Conservation (phyloP, 1,284 basidiomycete species). For the Coniophora puteana region DNA sequence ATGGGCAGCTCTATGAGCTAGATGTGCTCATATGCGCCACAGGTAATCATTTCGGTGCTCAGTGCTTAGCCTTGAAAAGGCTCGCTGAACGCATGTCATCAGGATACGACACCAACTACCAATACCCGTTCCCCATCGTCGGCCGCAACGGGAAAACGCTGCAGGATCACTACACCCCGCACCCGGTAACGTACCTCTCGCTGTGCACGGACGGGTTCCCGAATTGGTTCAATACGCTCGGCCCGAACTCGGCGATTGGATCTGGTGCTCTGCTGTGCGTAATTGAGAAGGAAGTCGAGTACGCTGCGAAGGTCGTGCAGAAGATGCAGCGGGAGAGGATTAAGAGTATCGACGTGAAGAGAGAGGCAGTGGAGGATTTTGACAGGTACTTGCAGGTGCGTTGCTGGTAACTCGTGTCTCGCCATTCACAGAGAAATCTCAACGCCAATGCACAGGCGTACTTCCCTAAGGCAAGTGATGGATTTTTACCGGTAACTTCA, state of each 20-base stretch:
- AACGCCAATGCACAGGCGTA: slow-evolving; percentile 33
- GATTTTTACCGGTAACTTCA: neutral
- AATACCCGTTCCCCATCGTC: slow-evolving; percentile 47
- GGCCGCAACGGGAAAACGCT: slow-evolving; percentile 47
- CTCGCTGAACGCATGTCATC: too few species aligned
- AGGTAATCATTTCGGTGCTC: slow-evolving; percentile 22
- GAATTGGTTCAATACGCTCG: slow-evolving; percentile 54
- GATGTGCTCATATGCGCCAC: slow-evolving; percentile 62
- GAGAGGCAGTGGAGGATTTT: slow-evolving; percentile 56
- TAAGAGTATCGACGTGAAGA: slow-evolving; percentile 57
- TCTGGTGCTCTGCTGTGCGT: slow-evolving; percentile 49
- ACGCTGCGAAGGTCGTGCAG: slow-evolving; percentile 45
- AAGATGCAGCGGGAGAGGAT: slow-evolving; percentile 59
- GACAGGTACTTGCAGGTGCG: slow-evolving; percentile 50
- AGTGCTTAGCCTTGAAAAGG: neutral
- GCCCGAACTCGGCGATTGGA: slow-evolving; percentile 53
- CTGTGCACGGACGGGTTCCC: slow-evolving; percentile 58
- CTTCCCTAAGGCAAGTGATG: slow-evolving; percentile 39
- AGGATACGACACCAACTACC: slow-evolving; percentile 54
- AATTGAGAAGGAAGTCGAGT: slow-evolving; percentile 53
- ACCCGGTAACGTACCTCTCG: slow-evolving; percentile 53
- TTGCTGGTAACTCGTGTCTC: neutral
- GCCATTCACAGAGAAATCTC: neutral
- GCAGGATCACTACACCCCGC: slow-evolving; percentile 45
- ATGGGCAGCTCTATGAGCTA: slow-evolving; percentile 49